These are phyloP conservation scores for Leishmania lainsoni DNA, from an alignment of 208 protist species.

Conservation along the genomic window DNA sequence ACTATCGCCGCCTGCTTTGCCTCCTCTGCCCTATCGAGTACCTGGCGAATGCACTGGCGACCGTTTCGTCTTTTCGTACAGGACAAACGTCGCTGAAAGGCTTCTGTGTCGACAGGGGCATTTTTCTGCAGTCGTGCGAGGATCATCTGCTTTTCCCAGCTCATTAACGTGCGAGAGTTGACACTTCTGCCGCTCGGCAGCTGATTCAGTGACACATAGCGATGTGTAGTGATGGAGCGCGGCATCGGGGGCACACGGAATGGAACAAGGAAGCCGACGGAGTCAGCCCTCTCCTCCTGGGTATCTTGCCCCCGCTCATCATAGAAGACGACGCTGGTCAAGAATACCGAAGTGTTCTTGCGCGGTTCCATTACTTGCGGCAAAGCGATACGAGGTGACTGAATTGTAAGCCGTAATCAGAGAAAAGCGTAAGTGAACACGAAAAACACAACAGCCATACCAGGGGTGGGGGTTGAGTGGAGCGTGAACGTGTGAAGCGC, in stretches of 20 bases:
- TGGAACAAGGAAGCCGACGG: slow-evolving; percentile 24
- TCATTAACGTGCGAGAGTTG: slow-evolving; percentile 31
- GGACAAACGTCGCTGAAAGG: slow-evolving; percentile 61
- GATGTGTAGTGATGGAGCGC: slow-evolving; percentile 16
- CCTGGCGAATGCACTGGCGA: slow-evolving; percentile 37
- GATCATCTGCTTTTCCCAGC: slow-evolving; percentile 74
- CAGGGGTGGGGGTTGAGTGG: not conserved
- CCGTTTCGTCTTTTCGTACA: slow-evolving; percentile 45
- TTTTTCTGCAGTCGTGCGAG: slow-evolving; percentile 47
- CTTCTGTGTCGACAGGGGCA: slow-evolving; percentile 37
- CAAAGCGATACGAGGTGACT: not conserved
- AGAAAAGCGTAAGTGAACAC: not conserved
- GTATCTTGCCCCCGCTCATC: not conserved
- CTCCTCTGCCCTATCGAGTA: slow-evolving; percentile 36
- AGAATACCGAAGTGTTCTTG: slow-evolving; percentile 15
- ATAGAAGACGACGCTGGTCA: slow-evolving; percentile 30
- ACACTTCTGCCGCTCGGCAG: slow-evolving; percentile 13
- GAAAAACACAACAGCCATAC: not conserved
- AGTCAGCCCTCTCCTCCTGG: slow-evolving; percentile 1
- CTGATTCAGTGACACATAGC: slow-evolving; percentile 37
- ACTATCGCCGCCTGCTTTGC: slow-evolving; percentile 14
- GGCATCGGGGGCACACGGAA: slow-evolving; percentile 60
- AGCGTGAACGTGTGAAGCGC: not conserved
- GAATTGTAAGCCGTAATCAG: not conserved
- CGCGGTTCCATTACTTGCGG: not conserved